These are phyloP conservation scores for Cupressus sempervirens DNA, from an alignment of 75 land plant species.

Conservation along the genomic window DNA sequence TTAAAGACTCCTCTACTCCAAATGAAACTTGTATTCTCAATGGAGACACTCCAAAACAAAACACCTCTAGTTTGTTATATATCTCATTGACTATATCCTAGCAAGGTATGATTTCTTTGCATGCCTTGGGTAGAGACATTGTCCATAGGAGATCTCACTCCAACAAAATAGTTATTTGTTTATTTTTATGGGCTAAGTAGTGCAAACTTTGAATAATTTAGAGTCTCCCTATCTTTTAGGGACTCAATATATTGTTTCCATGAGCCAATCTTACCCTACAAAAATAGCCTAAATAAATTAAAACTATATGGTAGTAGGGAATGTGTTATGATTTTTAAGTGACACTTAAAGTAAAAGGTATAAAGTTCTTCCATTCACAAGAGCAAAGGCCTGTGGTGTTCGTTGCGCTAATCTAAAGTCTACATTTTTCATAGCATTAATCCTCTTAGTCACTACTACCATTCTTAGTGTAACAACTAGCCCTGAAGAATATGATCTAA, in stretches of 20 bases:
- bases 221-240: background rate
- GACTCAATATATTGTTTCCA: background rate
- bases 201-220: background rate
- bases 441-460: conserved; percentile 54
- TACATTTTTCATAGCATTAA: conserved; percentile 70
- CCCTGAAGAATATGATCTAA: conserved; percentile 40
- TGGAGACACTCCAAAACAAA: background rate
- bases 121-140: background rate
- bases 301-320: conserved; percentile 77
- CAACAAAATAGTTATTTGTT: background rate
- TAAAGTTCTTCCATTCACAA: conserved; percentile 65
- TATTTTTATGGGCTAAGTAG: background rate
- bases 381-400: conserved; percentile 53
- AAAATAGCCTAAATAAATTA: background rate
- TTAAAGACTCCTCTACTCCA: background rate
- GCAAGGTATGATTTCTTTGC: background rate
- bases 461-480: conserved; percentile 64
- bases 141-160: background rate
- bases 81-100: background rate
- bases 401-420: conserved; percentile 94
- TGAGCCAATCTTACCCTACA: background rate
- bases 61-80: background rate
- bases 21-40: background rate
- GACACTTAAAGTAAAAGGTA: conserved; percentile 75
- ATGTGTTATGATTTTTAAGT: conserved; percentile 86